A percentile compares a stretch with the other conserved stretches of the same genome.
Conservation (phyloP, 2,329 filamentous ascomycete species). For the Dothideomycetes sp. region DNA sequence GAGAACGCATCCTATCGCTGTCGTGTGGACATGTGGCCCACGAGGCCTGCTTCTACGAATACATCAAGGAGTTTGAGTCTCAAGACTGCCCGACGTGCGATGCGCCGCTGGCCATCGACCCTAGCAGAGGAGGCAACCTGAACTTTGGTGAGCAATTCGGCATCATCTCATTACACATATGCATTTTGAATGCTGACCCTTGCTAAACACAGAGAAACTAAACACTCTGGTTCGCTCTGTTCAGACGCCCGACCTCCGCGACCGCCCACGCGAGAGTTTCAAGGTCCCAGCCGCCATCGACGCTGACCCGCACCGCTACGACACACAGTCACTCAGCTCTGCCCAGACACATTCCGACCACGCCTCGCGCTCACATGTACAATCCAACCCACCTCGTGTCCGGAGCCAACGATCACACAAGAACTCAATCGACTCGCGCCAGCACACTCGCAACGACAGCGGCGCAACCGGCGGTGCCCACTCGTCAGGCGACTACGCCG, state of each 20-base stretch:
- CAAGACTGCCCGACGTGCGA: constrained; percentile 93
- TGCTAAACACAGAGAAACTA: constrained; percentile 84
- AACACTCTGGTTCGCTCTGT: constrained; percentile 84
- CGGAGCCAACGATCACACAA: too few relatives aligned
- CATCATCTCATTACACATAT: background rate
- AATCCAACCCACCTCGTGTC: too few relatives aligned
- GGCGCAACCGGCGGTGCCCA: constrained; percentile 62
- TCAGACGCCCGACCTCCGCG: constrained; percentile 25
- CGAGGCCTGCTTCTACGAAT: constrained; percentile 98
- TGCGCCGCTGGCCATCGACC: constrained; percentile 82
- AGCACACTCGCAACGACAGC: constrained; percentile 69
- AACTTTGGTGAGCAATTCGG: constrained; percentile 18
- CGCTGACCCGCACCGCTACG: constrained; percentile 17
- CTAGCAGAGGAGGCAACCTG: constrained; percentile 84
- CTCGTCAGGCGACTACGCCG: constrained; percentile 62
- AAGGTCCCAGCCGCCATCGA: too few relatives aligned
- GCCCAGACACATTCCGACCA: too few relatives aligned
- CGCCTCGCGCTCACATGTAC: too few relatives aligned
- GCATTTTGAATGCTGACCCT: too few relatives aligned
- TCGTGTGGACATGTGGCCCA: constrained; percentile 96
- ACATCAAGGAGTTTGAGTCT: constrained; percentile 86
- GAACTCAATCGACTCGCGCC: constrained; percentile 13
- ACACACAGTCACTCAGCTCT: too few relatives aligned
- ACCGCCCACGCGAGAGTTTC: background rate
- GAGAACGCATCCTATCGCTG: constrained; percentile 89